phyloP scores from a whole-genome alignment of 805 yeast species.

The Cyberlindnera saturnus region DNA sequence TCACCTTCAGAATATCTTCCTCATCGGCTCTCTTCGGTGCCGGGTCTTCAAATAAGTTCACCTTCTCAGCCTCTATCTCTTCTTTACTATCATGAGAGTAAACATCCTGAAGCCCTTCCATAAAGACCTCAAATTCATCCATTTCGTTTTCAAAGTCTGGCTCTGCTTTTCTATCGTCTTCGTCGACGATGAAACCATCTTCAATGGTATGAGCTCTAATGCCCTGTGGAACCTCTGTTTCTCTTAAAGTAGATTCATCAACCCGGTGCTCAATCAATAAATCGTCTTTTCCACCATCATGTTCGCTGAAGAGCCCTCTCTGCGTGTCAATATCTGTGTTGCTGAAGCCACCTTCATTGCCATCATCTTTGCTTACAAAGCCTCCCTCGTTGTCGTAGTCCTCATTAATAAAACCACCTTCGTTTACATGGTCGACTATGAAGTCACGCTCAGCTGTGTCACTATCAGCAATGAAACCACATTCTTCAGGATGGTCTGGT shows the following conservation, averaged over 20 bases:
- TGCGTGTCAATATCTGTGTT: not conserved
- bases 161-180: slow-evolving; percentile 1
- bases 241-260: not conserved
- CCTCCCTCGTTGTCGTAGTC: slow-evolving; percentile 4
- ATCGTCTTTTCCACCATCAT: not conserved
- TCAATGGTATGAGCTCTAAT: not conserved
- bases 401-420: not conserved
- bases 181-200: not conserved
- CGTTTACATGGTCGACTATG: not conserved
- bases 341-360: slow-evolving; percentile 2
- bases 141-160: slow-evolving; percentile 4
- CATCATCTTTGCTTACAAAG: slow-evolving; percentile 5
- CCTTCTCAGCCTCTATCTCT: slow-evolving; percentile 4
- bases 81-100: slow-evolving; percentile 1
- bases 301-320: not conserved
- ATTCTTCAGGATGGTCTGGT: not conserved
- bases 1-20: too few relatives aligned
- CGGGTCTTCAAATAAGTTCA: not conserved
- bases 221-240: too few relatives aligned
- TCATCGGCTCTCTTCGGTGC: not conserved
- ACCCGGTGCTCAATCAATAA: not conserved
- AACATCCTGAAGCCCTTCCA: slow-evolving; percentile 12
- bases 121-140: slow-evolving; percentile 21
- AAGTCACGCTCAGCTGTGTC: not conserved
- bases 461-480: not conserved